phyloP scores from a whole-genome alignment of 148 eudicot genomes.

The Pouteria glomerata region DNA sequence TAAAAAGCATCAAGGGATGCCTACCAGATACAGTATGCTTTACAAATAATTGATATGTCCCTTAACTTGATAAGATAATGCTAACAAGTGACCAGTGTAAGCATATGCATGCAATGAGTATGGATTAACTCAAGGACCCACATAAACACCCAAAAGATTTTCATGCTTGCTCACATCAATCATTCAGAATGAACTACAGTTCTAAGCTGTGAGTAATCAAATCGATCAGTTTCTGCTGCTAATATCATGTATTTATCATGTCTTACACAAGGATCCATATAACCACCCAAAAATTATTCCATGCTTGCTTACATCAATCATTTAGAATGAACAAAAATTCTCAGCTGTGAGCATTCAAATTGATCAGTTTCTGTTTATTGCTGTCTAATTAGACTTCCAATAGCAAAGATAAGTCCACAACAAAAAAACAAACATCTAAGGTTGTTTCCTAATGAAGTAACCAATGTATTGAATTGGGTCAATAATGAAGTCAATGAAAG shows the following conservation, averaged over 20 bases:
- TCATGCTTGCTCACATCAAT: not conserved
- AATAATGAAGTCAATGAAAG: not conserved
- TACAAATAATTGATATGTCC: not conserved
- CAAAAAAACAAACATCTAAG: not conserved
- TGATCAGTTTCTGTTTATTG: too few relatives aligned
- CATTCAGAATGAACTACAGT: not conserved
- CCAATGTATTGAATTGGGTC: not conserved
- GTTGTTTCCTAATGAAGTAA: not conserved
- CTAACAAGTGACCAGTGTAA: not conserved
- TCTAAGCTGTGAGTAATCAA: not conserved
- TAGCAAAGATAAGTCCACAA: not conserved
- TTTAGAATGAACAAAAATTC: too few relatives aligned
- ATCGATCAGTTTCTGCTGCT: not conserved
- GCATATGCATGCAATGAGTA: not conserved
- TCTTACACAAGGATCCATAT: too few relatives aligned
- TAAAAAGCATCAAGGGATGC: too few relatives aligned
- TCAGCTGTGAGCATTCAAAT: too few relatives aligned
- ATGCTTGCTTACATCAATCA: too few relatives aligned
- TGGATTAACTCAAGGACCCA: not conserved
- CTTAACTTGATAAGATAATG: conserved; percentile 1
- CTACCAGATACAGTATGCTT: too few relatives aligned
- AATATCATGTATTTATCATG: too few relatives aligned
- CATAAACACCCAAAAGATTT: not conserved
- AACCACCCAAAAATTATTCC: too few relatives aligned
- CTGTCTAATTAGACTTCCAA: not conserved